Percentiles rank a stretch among this genome's conserved stretches.
Conservation (phyloP, 108 stramenopile species). For the Nitzschia sp. region DNA sequence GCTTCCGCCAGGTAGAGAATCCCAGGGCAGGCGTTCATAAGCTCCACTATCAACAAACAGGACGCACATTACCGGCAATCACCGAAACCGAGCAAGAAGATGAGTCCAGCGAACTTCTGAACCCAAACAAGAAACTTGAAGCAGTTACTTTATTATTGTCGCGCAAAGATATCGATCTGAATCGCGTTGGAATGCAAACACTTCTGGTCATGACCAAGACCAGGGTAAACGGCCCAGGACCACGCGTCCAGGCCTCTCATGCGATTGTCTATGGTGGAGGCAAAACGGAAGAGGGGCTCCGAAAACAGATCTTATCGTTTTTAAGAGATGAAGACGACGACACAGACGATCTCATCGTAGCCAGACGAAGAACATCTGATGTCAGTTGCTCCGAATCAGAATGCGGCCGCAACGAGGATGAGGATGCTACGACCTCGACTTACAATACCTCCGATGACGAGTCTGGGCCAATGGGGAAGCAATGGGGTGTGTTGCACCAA, state of each 20-base stretch:
- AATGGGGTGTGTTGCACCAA: background rate
- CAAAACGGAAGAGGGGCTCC: slow-evolving; percentile 10
- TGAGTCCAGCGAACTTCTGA: background rate
- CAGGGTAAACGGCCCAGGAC: background rate
- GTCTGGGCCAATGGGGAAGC: background rate
- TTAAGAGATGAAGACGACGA: background rate
- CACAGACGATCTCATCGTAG: background rate
- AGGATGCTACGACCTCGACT: background rate
- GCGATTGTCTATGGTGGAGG: slow-evolving; percentile 18
- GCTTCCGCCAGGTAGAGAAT: too few relatives aligned
- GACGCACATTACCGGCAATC: too few relatives aligned
- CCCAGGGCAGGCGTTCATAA: too few relatives aligned
- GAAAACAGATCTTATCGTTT: background rate
- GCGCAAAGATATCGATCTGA: slow-evolving; percentile 8
- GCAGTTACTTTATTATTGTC: slow-evolving; percentile 10
- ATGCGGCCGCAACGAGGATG: background rate
- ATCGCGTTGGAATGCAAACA: slow-evolving; percentile 23
- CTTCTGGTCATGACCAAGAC: slow-evolving; percentile 11
- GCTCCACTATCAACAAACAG: too few relatives aligned
- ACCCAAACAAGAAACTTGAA: background rate
- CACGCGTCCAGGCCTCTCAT: background rate
- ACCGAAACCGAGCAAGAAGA: too few relatives aligned
- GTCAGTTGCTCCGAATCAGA: too few relatives aligned
- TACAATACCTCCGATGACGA: background rate
- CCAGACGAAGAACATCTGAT: background rate